Conservation (phyloP, 169 alveolate genomes). For the Haemoproteus tartakovskyi region DNA sequence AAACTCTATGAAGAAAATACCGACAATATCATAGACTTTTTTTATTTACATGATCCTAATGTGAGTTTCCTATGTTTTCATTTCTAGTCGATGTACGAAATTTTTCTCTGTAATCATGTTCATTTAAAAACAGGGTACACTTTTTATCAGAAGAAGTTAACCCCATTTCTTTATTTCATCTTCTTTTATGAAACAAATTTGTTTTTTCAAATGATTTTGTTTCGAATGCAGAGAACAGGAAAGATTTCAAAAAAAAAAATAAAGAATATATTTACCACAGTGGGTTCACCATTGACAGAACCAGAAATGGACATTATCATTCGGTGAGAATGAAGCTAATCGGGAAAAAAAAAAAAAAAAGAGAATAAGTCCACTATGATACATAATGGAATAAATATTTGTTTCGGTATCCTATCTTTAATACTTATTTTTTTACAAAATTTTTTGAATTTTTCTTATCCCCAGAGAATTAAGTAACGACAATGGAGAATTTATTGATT, state of each 20-base stretch:
- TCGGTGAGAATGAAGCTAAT: background rate
- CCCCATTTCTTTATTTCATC: background rate
- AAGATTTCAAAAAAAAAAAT: constrained; percentile 28
- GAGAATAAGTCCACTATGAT: no score
- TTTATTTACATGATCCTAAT: constrained; percentile 12
- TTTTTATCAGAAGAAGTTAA: background rate
- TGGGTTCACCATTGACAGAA: constrained; percentile 33
- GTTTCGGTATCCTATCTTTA: no score
- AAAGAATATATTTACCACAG: constrained; percentile 28
- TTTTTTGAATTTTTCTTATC: no score
- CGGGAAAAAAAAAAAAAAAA: background rate
- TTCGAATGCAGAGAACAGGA: constrained; percentile 22
- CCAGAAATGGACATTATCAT: constrained; percentile 36
- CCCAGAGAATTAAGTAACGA: no score
- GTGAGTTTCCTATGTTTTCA: constrained; percentile 6
- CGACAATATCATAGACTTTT: constrained; percentile 19
- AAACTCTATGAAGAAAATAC: constrained; percentile 2
- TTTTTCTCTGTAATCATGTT: background rate
- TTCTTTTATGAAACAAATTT: background rate
- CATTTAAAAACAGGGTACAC: background rate
- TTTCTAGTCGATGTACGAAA: background rate
- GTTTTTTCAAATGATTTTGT: background rate
- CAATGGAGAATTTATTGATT: no score
- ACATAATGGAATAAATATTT: no score
- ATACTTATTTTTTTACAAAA: no score